Evolutionary conservation across 345 rosid genomes (phyloP), one percentile per base, ranked within the genome.

Genomic region (Euphorbia tirucalli): DNA sequence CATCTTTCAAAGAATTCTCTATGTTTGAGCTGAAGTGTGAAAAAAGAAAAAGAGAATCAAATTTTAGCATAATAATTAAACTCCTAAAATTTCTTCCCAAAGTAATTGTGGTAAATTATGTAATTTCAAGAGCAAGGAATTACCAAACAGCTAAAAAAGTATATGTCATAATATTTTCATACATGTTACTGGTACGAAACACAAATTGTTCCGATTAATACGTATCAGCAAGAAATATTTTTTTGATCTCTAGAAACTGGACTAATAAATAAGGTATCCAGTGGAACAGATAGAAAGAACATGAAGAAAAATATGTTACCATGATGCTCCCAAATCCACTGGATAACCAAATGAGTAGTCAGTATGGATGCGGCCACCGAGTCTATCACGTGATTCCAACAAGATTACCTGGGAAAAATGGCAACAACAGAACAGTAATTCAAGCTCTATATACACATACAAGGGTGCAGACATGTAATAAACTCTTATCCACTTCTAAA

Each of bases 261-360:
- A 32, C 65, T 22, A 5, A 30, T 35, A 66, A 18, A 35, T 10
- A 61, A 46, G 9, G 64, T 4, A 9, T 60, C 59, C 52, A 39
- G 6, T 22, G 18, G n/a, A 32, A 52, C 21, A 59, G 61, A 46
- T 37, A 28, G 43, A 64, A 8, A 56, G 61, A 50, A 13, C n/a
- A 35, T 46, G 60, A 14, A 56, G 54, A 46, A 7, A 15, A 1
- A 22, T 9, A 11, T 28, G 11, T 76, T 81, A 90, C 98, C 98
- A 93, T 67, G 98, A 92, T 70, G 99, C 96, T 78, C 96, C 96
- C 92, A 93, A 75, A 74, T 93, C 98, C 74, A 93, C 96, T 0
- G 98, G 96, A 78, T 85, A 93, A 54, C 98, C 98, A 75, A 90
- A 89, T 10, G 98, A 86, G 75, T 88, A 87, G 81, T 93, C 97